Percentiles rank a stretch among this genome's conserved stretches.
phyloP scores from a whole-genome alignment of 768 basidiomycete species.

The Leccinum disarticulatum region DNA sequence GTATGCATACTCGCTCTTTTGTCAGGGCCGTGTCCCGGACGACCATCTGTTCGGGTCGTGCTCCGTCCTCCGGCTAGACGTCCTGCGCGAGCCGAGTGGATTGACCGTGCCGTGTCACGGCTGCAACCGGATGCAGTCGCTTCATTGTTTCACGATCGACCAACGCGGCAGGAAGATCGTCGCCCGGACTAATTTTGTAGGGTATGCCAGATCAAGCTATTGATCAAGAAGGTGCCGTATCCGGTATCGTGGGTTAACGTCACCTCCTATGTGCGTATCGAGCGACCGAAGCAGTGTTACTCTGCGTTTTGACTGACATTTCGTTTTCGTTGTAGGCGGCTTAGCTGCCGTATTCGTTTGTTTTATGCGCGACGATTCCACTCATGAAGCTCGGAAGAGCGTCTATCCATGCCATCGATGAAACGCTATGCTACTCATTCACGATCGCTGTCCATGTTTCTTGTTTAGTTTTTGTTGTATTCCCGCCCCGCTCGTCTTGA shows the following conservation, averaged over 20 bases:
- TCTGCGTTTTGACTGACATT: constrained; percentile 7
- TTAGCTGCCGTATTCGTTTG: constrained; percentile 1
- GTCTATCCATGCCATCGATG: neutral
- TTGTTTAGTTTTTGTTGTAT: constrained; percentile 1
- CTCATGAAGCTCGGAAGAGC: constrained; percentile 3
- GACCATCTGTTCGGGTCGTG: constrained; percentile 28
- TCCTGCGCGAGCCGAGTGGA: constrained; percentile 27
- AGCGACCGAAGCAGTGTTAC: neutral
- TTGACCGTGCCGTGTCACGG: constrained; percentile 25
- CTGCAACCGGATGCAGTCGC: constrained; percentile 29
- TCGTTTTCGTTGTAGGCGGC: constrained; percentile 4
- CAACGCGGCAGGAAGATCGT: constrained; percentile 18
- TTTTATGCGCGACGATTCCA: neutral
- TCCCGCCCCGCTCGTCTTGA: neutral
- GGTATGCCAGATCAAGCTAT: constrained; percentile 31
- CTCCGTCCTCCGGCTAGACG: constrained; percentile 27
- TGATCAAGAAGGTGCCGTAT: constrained; percentile 25
- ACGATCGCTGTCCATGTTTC: neutral
- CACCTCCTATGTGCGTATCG: constrained; percentile 14
- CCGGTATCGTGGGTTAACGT: constrained; percentile 26
- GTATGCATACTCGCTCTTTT: constrained; percentile 28
- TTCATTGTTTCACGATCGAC: constrained; percentile 25
- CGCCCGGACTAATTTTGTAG: constrained; percentile 29
- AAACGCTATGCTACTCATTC: neutral
- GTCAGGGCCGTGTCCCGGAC: constrained; percentile 29